A percentile compares a stretch with the other conserved stretches of the same genome.
phyloP scores from a whole-genome alignment of 345 rosid species.

The Durio zibethinus region DNA sequence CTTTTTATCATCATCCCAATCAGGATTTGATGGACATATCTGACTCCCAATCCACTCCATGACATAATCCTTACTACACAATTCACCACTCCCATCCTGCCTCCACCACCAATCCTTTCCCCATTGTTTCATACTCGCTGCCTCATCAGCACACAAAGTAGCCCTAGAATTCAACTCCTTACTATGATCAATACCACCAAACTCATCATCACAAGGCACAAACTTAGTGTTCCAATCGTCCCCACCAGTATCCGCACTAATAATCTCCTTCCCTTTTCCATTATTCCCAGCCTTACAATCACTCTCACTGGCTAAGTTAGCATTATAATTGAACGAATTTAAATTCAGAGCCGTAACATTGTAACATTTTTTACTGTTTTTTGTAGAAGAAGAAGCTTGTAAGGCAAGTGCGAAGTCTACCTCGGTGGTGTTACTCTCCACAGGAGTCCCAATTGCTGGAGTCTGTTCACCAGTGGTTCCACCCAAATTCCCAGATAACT shows the following conservation, averaged over 20 bases:
- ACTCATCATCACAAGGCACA: constrained; percentile 56
- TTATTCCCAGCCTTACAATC: constrained; percentile 30
- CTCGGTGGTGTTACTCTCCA: constrained; percentile 47
- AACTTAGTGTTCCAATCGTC: constrained; percentile 63
- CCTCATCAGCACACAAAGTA: constrained; percentile 40
- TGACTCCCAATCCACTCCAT: constrained; percentile 99
- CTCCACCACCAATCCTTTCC: constrained; percentile 99
- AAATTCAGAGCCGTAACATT: constrained; percentile 57
- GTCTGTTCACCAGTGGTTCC: constrained; percentile 36
- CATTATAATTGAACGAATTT: constrained; percentile 45
- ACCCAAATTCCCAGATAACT: constrained; percentile 66
- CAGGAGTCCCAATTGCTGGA: constrained; percentile 50
- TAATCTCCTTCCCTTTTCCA: constrained; percentile 78
- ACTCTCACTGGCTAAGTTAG: constrained; percentile 39
- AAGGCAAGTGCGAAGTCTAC: constrained; percentile 91
- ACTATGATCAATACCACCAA: constrained; percentile 37
- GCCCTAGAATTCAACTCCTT: constrained; percentile 57
- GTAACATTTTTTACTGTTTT: constrained; percentile 53
- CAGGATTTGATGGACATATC: constrained; percentile 70
- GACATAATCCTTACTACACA: constrained; percentile 91
- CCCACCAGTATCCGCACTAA: constrained; percentile 37
- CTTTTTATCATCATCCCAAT: constrained; percentile 80
- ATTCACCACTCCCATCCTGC: constrained; percentile 88
- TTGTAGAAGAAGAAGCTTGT: constrained; percentile 91
- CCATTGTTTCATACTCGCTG: constrained; percentile 63